Evolutionary conservation across 345 rosid species (phyloP), one percentile per base, ranked within the genome.

Genomic region (Isatis tinctoria): DNA sequence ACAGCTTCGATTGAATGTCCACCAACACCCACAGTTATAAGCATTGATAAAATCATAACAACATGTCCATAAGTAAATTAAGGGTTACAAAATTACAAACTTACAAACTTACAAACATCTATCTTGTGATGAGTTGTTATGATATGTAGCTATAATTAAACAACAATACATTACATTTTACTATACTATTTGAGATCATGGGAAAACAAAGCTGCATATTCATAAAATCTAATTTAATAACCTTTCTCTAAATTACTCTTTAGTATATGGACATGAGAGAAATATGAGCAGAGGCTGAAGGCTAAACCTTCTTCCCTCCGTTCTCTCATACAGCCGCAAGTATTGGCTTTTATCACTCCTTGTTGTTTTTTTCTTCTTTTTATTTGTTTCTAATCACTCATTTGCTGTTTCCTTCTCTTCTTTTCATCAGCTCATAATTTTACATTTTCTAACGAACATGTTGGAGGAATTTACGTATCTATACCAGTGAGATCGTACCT

Each of bases 221-320:
- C 37, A 52, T 54, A 52, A 41, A 68, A 62, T 51, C 74, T 60
- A 60, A 35, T 39, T 9, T 20, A 60, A 14, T 49, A 51, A 14
- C 65, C 56, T 71, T 48, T 24, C 67, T 63, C 68, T 59, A 70
- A 11, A 49, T 65, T 58, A 64, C 62, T 39, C 63, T 77, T 57
- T 58, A 47, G 63, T 65, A 77, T 83, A 83, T 81, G 80, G 80
- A 84, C 84, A 85, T 65, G 76, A 78, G 78, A 77, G 53, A 65
- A 72, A 75, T 74, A 71, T 65, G 72, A 67, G 79, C 83, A 82
- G 90, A 92, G 94, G 82, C 94, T 92, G 96, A 88, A 92, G 93
- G 79, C 98, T 65, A 80, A 69, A 83, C 91, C 96, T 86, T 87
- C 92, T 90, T 90, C 94, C 88, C 94, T 87, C 92, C 32, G 73